These are phyloP conservation scores for Firmiana major DNA, from an alignment of 345 rosid genomes.

Conservation along the genomic window DNA sequence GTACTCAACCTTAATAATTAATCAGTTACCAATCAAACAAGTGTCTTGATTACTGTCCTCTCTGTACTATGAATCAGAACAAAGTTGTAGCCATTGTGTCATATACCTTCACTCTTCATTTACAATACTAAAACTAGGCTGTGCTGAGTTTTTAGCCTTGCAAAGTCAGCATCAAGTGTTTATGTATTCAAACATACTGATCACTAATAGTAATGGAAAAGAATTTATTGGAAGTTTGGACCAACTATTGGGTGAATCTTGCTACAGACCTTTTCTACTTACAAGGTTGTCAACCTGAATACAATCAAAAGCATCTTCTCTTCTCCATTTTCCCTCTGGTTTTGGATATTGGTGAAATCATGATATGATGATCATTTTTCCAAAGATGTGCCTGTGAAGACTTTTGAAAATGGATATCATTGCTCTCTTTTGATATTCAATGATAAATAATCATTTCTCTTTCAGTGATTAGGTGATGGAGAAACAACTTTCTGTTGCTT, in stretches of 20 bases:
- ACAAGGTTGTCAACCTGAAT: neutral
- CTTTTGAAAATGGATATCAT: neutral
- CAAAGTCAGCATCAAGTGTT: neutral
- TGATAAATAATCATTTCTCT: neutral
- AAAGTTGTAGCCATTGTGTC: neutral
- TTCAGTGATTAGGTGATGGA: neutral
- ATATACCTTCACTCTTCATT: neutral
- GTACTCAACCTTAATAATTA: conserved; percentile 19
- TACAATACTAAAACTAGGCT: neutral
- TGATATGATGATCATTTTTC: neutral
- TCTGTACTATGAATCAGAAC: neutral
- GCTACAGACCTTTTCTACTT: neutral
- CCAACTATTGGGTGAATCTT: neutral
- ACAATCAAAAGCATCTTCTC: neutral
- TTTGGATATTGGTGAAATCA: neutral
- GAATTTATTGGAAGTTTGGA: neutral
- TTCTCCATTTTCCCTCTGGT: neutral
- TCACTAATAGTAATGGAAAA: neutral
- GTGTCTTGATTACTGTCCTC: neutral
- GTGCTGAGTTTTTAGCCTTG: neutral
- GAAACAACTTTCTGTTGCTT: conserved; percentile 5
- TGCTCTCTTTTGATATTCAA: neutral
- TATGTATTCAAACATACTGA: neutral
- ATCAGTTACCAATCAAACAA: neutral
- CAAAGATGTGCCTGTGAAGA: neutral